Conservation (phyloP, 257 asterid species). For the Fraxinus cuspidata region DNA sequence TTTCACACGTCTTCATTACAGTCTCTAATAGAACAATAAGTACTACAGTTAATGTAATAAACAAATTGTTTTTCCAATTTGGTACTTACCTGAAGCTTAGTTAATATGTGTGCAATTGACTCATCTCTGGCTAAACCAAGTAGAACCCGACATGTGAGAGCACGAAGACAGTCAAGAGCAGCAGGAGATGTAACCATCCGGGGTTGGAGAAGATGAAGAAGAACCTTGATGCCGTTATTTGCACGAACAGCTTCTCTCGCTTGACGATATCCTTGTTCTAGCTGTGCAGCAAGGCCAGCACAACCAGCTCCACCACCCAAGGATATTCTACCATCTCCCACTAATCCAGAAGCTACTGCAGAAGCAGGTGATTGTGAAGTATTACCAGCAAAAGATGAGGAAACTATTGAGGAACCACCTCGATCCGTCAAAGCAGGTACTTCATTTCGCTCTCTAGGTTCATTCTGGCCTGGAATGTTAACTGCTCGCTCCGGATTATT, state of each 20-base stretch:
- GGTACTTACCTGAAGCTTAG: conserved; percentile 82
- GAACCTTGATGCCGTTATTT: conserved; percentile 93
- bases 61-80: conserved; percentile 14
- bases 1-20: neutral
- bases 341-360: conserved; percentile 79
- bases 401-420: conserved; percentile 43
- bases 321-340: conserved; percentile 94
- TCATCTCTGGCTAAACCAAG: conserved; percentile 99
- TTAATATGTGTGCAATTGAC: conserved; percentile 89
- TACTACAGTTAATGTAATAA: neutral
- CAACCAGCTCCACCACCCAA: conserved; percentile 91
- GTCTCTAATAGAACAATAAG: neutral
- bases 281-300: conserved; percentile 98
- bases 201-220: conserved; percentile 96
- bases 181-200: conserved; percentile 92
- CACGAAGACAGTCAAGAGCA: conserved; percentile 96
- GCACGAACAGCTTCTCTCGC: conserved; percentile 99
- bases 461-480: conserved; percentile 48
- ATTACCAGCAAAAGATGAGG: conserved; percentile 42
- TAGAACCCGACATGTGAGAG: conserved; percentile 96
- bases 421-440: conserved; percentile 71
- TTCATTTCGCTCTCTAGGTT: conserved; percentile 61
- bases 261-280: conserved; percentile 92
- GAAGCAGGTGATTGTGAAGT: conserved; percentile 57
- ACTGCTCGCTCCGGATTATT: conserved; percentile 48